A percentile compares a stretch with the other conserved stretches of the same genome.
phyloP scores from a whole-genome alignment of 192 early-diverging fungal species.

The Ramicandelaber brevisporus region DNA sequence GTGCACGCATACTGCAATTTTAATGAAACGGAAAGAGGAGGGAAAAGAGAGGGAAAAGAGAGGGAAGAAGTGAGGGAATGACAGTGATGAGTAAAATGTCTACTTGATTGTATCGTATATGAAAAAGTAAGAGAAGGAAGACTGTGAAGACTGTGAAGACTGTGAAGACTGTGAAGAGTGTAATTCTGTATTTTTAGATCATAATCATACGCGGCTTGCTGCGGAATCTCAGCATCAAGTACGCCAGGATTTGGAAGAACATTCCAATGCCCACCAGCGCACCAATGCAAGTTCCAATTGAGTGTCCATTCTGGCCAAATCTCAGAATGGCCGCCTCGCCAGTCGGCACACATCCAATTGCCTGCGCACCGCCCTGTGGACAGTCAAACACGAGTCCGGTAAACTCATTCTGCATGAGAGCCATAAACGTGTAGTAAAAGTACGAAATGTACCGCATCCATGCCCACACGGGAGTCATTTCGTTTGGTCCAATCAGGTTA shows the following conservation, averaged over 20 bases:
- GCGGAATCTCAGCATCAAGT: conserved; percentile 15
- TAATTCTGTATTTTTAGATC: conserved; percentile 8
- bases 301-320: conserved; percentile 14
- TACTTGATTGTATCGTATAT: background rate
- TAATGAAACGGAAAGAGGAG: no score
- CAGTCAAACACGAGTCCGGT: conserved; percentile 12
- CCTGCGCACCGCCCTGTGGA: conserved; percentile 12
- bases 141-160: background rate
- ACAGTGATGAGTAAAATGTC: no score
- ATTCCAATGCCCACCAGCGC: conserved; percentile 12
- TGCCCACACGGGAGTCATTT: conserved; percentile 13
- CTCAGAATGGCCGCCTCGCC: conserved; percentile 16
- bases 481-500: conserved; percentile 17
- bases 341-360: conserved; percentile 13
- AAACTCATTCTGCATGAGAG: conserved; percentile 18
- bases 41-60: no score
- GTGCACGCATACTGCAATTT: no score
- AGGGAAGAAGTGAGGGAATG: no score
- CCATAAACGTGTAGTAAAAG: conserved; percentile 16
- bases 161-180: background rate
- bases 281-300: conserved; percentile 12
- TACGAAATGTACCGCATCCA: conserved; percentile 22
- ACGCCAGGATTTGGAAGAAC: conserved; percentile 11
- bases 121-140: background rate
- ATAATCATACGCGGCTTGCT: conserved; percentile 15